Evolutionary conservation across 768 basidiomycete genomes (phyloP), one percentile per base, ranked within the genome.

Genomic region (Kwoniella mangroviensis): DNA sequence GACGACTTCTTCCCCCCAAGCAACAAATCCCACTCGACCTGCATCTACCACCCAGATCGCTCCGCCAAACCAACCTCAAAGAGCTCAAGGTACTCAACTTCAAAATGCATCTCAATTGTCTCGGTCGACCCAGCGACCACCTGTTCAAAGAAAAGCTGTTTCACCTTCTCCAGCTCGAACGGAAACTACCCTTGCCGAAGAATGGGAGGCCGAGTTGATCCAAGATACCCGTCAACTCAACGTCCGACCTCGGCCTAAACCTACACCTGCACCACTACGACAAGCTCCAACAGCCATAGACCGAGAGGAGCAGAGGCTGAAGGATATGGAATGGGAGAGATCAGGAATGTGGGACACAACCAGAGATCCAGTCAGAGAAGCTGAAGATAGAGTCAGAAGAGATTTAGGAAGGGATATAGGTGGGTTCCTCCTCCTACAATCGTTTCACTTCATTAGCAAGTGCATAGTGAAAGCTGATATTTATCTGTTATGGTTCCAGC

Each of bases 171-270:
- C 72, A 19, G 45, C 73, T 4, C 15, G 19, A 2, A 68, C 73
- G 11, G 71, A 73, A 15, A 42, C 24, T n/a, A 64, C 67, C 24
- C 61, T 78, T 60, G 75, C 75, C 15, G 75, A 76, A 34, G 71
- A 75, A 51, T 78, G 77, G 77, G 75, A 78, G 42, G 65, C 65
- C 1, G 73, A 78, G 54, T 63, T 78, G 45, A 55, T 68, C 28
- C 9, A 64, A 57, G 45, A 58, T 42, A 55, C 69, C 10, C n/a
- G 43, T 2, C 17, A 60, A 13, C 49, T 68, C 13, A 49, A 53
- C 15, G 54, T 61, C 11, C 24, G 56, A 15, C 63, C 53, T 10
- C 13, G 9, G 19, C 53, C 53, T 19, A 41, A 40, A 3, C 11
- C 52, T 26, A 61, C 34, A 49, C 42, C 58, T 42, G 15, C 21